Percentiles rank a stretch among this genome's conserved stretches.
Evolutionary conservation across 1,139 yeast species (phyloP).

Genomic region (Trichomonascaceae sp.): DNA sequence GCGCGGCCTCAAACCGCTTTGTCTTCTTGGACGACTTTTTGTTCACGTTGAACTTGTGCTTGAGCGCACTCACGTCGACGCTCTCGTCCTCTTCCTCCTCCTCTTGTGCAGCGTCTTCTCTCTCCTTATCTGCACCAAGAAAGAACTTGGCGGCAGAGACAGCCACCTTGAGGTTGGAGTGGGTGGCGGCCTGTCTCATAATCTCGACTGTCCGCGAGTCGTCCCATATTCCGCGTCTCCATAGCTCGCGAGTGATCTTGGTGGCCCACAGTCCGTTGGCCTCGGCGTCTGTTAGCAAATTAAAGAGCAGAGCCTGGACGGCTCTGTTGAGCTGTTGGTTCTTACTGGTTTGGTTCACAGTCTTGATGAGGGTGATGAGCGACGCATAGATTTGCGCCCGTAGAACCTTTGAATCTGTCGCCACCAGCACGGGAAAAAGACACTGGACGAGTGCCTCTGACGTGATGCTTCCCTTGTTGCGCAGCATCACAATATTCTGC

Average conservation of each 20-base stretch:
- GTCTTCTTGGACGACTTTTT: conserved; percentile 73
- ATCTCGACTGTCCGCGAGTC: conserved; percentile 91
- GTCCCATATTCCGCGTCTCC: conserved; percentile 98
- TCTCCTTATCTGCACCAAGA: conserved; percentile 88
- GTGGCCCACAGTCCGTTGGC: conserved; percentile 87
- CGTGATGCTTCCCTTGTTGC: conserved; percentile 72
- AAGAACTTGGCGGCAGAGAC: conserved; percentile 84
- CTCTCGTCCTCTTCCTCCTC: conserved; percentile 62
- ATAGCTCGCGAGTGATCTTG: conserved; percentile 80
- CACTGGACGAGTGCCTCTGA: conserved; percentile 77
- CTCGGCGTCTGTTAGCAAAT: conserved; percentile 56
- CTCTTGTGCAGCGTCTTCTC: conserved; percentile 71
- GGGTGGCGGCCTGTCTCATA: conserved; percentile 91
- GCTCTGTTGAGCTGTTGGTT: conserved; percentile 79
- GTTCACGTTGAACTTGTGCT: conserved; percentile 71
- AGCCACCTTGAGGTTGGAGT: conserved; percentile 77
- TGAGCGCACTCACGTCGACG: conserved; percentile 36
- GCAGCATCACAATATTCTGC: conserved; percentile 75
- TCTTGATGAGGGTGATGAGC: conserved; percentile 61
- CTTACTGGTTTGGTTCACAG: conserved; percentile 71
- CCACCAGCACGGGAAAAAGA: conserved; percentile 65
- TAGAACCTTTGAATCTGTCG: conserved; percentile 66
- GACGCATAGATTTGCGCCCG: conserved; percentile 75
- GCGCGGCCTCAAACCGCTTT: conserved; percentile 62
- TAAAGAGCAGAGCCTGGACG: conserved; percentile 84